A percentile compares a stretch with the other conserved stretches of the same genome.
Evolutionary conservation across 495 filamentous ascomycete species (phyloP).

Genomic region (Aspergillus coremiiformis): DNA sequence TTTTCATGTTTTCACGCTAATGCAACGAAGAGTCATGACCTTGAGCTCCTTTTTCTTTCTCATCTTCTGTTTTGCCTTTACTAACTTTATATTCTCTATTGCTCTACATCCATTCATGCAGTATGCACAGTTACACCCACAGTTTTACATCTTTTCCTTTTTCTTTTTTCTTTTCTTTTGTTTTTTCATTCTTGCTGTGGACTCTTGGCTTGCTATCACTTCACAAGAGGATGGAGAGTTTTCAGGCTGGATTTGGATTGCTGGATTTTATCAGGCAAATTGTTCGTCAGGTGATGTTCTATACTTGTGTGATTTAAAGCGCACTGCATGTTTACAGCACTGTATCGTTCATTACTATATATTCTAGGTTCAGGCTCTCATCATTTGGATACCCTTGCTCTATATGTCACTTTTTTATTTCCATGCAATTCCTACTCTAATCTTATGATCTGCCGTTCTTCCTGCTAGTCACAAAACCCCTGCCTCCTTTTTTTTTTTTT

Average conservation of each 20-base stretch:
- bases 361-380: background rate
- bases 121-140: background rate
- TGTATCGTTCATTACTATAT: background rate
- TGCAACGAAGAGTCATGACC: constrained; percentile 43
- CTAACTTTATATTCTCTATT: background rate
- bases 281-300: background rate
- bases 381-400: background rate
- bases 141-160: background rate
- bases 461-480: background rate
- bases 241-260: background rate
- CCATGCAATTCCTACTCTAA: background rate
- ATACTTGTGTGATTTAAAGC: background rate
- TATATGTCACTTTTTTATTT: background rate
- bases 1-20: constrained; percentile 36
- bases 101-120: background rate
- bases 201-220: background rate
- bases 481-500: background rate
- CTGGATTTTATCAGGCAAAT: background rate
- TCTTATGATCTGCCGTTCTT: background rate
- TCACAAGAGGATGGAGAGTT: background rate
- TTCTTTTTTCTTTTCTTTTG: background rate
- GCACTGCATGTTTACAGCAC: background rate
- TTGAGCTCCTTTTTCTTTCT: constrained; percentile 17
- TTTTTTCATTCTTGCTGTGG: no score
- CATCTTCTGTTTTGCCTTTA: constrained; percentile 1